Evolutionary conservation across 179 eudicot genomes (phyloP).

Genomic region (Corrigiola litoralis): DNA sequence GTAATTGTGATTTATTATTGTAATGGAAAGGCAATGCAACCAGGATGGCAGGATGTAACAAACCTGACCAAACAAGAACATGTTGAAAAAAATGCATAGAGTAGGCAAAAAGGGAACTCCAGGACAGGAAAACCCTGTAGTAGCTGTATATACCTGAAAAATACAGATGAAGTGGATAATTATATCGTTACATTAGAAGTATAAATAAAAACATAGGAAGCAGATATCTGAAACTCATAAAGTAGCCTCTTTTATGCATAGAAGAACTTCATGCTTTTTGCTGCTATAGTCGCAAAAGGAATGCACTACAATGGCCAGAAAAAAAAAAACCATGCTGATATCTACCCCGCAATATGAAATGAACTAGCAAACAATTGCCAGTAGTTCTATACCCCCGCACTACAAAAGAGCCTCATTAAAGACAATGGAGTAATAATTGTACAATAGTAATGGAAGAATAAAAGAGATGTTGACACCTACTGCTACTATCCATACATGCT

Average conservation of each 20-base stretch:
- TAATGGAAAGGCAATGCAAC: not conserved
- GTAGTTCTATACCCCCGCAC: too few species aligned
- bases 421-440: too few species aligned
- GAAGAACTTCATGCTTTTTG: not conserved
- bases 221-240: not conserved
- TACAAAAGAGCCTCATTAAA: too few species aligned
- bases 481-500: not conserved
- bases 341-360: too few species aligned
- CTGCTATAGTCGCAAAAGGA: too few species aligned
- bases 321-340: too few species aligned
- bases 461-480: not conserved
- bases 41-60: constrained; percentile 8
- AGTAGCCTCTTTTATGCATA: not conserved
- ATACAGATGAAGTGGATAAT: not conserved
- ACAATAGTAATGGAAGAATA: too few species aligned
- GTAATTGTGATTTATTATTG: too few species aligned
- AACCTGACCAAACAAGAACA: constrained; percentile 94
- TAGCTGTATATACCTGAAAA: constrained; percentile 45
- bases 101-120: constrained; percentile 86
- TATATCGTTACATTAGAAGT: not conserved
- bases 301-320: too few species aligned
- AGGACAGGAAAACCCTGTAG: constrained; percentile 85
- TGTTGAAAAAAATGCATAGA: constrained; percentile 81
- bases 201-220: not conserved
- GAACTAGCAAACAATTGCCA: too few species aligned